Base-by-base conservation (phyloP, 2,329 filamentous ascomycete species). In the Celoporthe dispersa region DNA sequence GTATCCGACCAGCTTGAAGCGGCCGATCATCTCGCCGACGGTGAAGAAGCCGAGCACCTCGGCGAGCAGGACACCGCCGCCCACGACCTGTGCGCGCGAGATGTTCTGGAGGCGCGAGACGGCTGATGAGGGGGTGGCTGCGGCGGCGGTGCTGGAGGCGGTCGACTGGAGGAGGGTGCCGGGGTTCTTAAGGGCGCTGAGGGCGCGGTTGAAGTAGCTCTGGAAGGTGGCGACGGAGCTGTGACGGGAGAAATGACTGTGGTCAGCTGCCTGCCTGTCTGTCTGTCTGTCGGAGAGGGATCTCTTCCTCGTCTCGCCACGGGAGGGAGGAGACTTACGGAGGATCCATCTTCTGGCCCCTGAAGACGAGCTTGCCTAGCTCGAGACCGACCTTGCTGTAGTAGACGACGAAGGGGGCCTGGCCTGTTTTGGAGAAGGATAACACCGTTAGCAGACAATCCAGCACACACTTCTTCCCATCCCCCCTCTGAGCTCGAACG, bases 1-100 rank as follows among this genome's bases (percentile, higher is more conserved):
- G 88, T 99, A 99, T 74, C 96, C 96, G 76, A 99, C 87, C 76
- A 99, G 82, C 92, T 99, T 98, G 85, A 96, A 90, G 79, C 94
- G 89, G 78, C 96, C 96, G 78, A 99, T 90, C 82, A 99, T 98
- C 88, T 98, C 94, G 74, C 96, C 96, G 68, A 98, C 89, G 72
- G 94, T 97, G 88, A 98, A 99, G 89, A 99, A 99, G 72, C 96
- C 96, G 75, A 99, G 84, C 65, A 94, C 88, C 85, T 99, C 95
- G 69, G 94, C 94, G 63, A 87, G 83, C 73, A 98, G 85, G 71
- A 99, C 92, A 76, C 92, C 93, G 71, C 87, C 91, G 67, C 91
- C 83, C 68, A 88, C 87, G 76, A 95, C 80, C 82, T 97, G 91
- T 75, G 89, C 86, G 75, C 83, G 85, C 81, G 89, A 91, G 77